Conservation (phyloP, 2,329 filamentous ascomycete species). For the Thelonectria olida region DNA sequence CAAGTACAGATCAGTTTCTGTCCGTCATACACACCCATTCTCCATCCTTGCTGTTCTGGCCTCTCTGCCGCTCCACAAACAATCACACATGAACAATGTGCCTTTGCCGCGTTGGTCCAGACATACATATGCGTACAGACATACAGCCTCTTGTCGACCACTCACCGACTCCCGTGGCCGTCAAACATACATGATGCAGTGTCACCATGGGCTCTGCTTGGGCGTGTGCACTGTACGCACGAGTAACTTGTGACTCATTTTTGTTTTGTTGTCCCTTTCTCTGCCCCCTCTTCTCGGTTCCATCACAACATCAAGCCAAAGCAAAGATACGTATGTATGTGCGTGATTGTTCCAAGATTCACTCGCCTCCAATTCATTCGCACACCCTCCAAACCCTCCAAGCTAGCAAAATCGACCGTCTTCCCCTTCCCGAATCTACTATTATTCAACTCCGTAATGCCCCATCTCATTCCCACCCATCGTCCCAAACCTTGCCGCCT, state of each 20-base stretch:
- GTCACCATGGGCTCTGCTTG: slow-evolving; percentile 1
- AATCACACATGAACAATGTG: slow-evolving; percentile 16
- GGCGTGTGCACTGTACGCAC: not conserved
- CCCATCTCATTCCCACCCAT: slow-evolving; percentile 2
- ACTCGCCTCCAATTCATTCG: too few relatives aligned
- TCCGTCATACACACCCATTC: slow-evolving; percentile 1
- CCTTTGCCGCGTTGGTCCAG: slow-evolving; percentile 17
- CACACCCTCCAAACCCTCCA: too few relatives aligned
- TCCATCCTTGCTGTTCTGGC: not conserved
- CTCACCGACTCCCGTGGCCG: not conserved
- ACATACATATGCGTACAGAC: slow-evolving; percentile 12
- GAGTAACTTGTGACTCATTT: not conserved
- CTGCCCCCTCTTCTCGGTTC: not conserved
- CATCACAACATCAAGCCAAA: too few relatives aligned
- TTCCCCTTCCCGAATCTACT: not conserved
- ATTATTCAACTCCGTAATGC: not conserved
- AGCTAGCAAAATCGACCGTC: too few relatives aligned
- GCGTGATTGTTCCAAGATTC: too few relatives aligned
- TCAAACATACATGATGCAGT: not conserved
- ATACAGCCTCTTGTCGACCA: not conserved
- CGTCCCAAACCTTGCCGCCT: slow-evolving; percentile 32
- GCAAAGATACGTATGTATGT: too few relatives aligned
- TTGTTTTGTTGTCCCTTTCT: not conserved
- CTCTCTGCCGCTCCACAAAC: slow-evolving; percentile 10
- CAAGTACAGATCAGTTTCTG: too few relatives aligned